Conservation (phyloP, 352 stramenopile genomes). For the Phytophthora sojae region DNA sequence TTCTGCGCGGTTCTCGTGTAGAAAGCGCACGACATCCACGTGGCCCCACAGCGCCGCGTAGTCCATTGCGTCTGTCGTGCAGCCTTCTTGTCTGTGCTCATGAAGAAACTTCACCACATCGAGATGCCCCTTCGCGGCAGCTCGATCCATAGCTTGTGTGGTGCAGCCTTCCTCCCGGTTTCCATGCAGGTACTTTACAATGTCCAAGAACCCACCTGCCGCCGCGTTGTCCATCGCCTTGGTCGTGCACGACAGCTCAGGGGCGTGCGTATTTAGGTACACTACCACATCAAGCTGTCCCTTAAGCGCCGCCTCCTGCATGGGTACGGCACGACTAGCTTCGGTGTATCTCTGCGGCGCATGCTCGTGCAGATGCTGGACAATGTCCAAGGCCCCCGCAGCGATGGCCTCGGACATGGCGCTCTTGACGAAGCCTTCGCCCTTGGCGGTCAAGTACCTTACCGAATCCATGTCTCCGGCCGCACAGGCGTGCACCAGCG, state of each 20-base stretch:
- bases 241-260: slow-evolving; percentile 34
- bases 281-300: slow-evolving; percentile 43
- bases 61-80: slow-evolving; percentile 67
- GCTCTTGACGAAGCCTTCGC: slow-evolving; percentile 63
- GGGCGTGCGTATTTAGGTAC: slow-evolving; percentile 40
- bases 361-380: slow-evolving; percentile 59
- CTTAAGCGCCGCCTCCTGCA: slow-evolving; percentile 42
- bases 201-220: slow-evolving; percentile 28
- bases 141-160: slow-evolving; percentile 36
- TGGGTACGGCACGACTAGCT: slow-evolving; percentile 54
- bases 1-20: slow-evolving; percentile 62
- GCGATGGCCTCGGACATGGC: slow-evolving; percentile 60
- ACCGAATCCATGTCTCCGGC: slow-evolving; percentile 60
- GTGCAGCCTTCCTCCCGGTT: slow-evolving; percentile 42
- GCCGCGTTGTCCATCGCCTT: slow-evolving; percentile 46
- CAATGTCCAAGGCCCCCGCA: slow-evolving; percentile 52
- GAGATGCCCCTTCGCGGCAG: slow-evolving; percentile 38
- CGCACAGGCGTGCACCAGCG: slow-evolving; percentile 49
- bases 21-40: slow-evolving; percentile 52
- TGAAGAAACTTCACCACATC: slow-evolving; percentile 42
- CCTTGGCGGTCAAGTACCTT: slow-evolving; percentile 48
- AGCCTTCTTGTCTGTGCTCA: slow-evolving; percentile 40
- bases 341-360: slow-evolving; percentile 48
- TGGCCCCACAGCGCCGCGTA: slow-evolving; percentile 54
- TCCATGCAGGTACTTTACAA: slow-evolving; percentile 41